phyloP scores from a whole-genome alignment of 2,329 filamentous ascomycete genomes.

The Pseudogymnoascus sp. region DNA sequence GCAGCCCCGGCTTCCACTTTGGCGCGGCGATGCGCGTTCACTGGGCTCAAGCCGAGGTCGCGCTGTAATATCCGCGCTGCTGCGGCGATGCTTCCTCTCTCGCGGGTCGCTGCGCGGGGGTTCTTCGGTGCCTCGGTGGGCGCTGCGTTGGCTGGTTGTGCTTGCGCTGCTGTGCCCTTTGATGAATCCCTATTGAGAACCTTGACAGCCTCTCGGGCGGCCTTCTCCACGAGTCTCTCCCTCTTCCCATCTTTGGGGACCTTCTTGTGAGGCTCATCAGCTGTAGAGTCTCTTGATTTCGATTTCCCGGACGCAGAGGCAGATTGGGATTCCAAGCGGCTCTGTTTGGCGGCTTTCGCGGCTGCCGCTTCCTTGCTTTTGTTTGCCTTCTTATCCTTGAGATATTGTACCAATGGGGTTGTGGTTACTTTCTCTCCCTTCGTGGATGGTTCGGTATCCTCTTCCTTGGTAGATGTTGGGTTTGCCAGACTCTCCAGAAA shows the following conservation, averaged over 20 bases:
- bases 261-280: constrained; percentile 40
- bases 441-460: constrained; percentile 32
- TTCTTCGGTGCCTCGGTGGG: constrained; percentile 42
- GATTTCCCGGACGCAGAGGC: constrained; percentile 45
- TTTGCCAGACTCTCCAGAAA: constrained; percentile 86
- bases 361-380: constrained; percentile 49
- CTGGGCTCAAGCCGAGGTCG: constrained; percentile 56
- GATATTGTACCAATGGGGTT: constrained; percentile 81
- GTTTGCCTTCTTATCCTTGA: constrained; percentile 86
- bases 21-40: constrained; percentile 51
- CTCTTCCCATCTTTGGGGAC: constrained; percentile 53
- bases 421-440: constrained; percentile 57
- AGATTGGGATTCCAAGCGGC: constrained; percentile 36
- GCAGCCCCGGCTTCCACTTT: constrained; percentile 41
- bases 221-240: constrained; percentile 55
- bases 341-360: constrained; percentile 48
- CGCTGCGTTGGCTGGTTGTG: constrained; percentile 31
- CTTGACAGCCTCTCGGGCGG: constrained; percentile 53
- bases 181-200: constrained; percentile 52
- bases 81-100: constrained; percentile 44
- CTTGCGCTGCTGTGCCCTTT: constrained; percentile 40
- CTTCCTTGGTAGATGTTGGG: constrained; percentile 42
- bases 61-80: constrained; percentile 58
- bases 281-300: constrained; percentile 16
- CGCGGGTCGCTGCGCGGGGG: constrained; percentile 39